Percentiles rank a stretch among this genome's conserved stretches.
These are phyloP conservation scores for Nakazawaea siamensis DNA, from an alignment of 805 yeast genomes.

Conservation along the genomic window DNA sequence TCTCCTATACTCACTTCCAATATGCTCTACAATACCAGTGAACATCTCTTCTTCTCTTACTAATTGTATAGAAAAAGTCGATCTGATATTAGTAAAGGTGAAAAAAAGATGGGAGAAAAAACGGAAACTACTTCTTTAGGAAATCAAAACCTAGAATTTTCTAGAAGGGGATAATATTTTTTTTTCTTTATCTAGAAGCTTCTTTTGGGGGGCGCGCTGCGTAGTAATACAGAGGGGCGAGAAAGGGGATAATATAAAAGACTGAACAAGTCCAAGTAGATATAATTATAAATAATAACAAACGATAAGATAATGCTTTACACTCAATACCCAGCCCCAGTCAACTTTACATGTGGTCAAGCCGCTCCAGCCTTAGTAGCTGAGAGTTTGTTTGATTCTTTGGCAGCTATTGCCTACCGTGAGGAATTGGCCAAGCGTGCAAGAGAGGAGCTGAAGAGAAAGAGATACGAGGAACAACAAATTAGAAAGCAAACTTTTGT, in stretches of 20 bases:
- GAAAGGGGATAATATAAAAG: constrained; percentile 2
- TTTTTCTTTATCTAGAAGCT: constrained; percentile 6
- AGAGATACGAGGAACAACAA: constrained; percentile 1
- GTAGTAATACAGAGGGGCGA: background rate
- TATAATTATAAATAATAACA: background rate
- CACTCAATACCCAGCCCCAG: constrained; percentile 1
- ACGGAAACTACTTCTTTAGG: no score
- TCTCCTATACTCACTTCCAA: constrained; percentile 46
- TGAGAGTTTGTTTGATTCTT: constrained; percentile 5
- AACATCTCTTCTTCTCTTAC: constrained; percentile 49
- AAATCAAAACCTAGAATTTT: constrained; percentile 1
- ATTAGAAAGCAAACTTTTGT: background rate
- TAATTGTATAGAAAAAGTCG: no score
- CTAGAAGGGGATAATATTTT: constrained; percentile 4
- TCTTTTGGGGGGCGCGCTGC: background rate
- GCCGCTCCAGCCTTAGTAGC: no score
- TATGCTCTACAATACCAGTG: constrained; percentile 85
- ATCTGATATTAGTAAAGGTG: no score
- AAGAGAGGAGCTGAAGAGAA: constrained; percentile 7
- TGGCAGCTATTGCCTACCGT: constrained; percentile 4
- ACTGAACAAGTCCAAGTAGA: background rate
- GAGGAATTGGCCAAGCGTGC: constrained; percentile 5
- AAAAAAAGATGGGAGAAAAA: no score
- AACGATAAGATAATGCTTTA: background rate
- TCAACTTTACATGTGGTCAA: no score